Evolutionary conservation across 176 grass and related monocot genomes (phyloP).

Genomic region (Rhynchospora breviuscula): DNA sequence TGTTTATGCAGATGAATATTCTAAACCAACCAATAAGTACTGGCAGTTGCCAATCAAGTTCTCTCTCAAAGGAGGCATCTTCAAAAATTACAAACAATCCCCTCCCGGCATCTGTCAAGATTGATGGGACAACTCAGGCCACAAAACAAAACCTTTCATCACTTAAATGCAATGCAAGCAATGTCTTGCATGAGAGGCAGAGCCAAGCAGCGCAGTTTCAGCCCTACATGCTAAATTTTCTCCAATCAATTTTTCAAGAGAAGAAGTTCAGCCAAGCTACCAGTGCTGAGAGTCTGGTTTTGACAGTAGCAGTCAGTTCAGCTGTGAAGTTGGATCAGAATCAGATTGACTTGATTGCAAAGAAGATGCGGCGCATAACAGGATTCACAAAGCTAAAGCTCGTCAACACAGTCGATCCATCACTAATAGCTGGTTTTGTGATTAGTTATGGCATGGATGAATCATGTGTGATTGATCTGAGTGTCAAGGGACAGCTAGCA

Average conservation of each 20-base stretch:
- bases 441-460: slow-evolving; percentile 69
- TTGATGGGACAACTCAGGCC: slow-evolving; percentile 28
- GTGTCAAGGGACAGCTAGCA: slow-evolving; percentile 68
- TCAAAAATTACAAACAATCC: slow-evolving; percentile 15
- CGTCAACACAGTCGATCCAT: slow-evolving; percentile 64
- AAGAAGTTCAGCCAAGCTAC: slow-evolving; percentile 18
- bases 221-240: slow-evolving; percentile 56
- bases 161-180: slow-evolving; percentile 34
- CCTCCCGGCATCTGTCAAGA: slow-evolving; percentile 31
- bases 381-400: slow-evolving; percentile 64
- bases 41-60: slow-evolving; percentile 37
- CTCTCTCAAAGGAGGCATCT: slow-evolving; percentile 21
- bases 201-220: slow-evolving; percentile 33
- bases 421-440: slow-evolving; percentile 78
- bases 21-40: slow-evolving; percentile 54
- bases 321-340: slow-evolving; percentile 58
- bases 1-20: slow-evolving; percentile 63
- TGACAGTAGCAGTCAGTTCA: slow-evolving; percentile 67
- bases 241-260: slow-evolving; percentile 41
- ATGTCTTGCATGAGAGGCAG: neutral
- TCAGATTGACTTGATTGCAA: slow-evolving; percentile 76
- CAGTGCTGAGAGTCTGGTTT: slow-evolving; percentile 25
- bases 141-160: slow-evolving; percentile 39
- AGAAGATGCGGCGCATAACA: slow-evolving; percentile 84
- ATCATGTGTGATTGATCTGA: slow-evolving; percentile 77